phyloP scores from a whole-genome alignment of 2,329 filamentous ascomycete genomes.

The Drechslerella dactyloides region DNA sequence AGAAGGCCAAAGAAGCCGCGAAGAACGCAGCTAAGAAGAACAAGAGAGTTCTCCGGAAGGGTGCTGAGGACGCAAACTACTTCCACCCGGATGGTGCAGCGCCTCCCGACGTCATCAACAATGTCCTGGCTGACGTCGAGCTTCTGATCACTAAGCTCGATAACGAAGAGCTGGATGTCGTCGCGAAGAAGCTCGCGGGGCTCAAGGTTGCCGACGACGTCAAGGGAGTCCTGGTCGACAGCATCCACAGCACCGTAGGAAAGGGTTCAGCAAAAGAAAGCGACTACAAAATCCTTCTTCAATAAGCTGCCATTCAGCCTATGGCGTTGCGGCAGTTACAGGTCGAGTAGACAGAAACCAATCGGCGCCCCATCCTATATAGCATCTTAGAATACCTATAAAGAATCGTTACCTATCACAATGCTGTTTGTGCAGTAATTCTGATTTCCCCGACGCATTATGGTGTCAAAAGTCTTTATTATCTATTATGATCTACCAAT shows the following conservation, averaged over 20 bases:
- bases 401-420: no score
- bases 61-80: constrained; percentile 98
- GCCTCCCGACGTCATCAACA: constrained; percentile 78
- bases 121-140: constrained; percentile 84
- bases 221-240: constrained; percentile 78
- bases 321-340: no score
- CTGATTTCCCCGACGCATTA: no score
- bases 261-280: constrained; percentile 86
- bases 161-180: constrained; percentile 81
- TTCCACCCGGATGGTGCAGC: constrained; percentile 75
- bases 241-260: constrained; percentile 77
- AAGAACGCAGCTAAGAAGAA: constrained; percentile 99
- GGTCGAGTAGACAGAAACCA: no score
- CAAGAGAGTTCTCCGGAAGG: constrained; percentile 92
- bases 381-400: neutral
- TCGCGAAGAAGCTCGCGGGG: constrained; percentile 78
- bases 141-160: constrained; percentile 86
- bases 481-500: neutral
- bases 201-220: constrained; percentile 82
- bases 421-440: no score
- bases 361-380: no score
- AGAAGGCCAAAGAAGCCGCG: constrained; percentile 98
- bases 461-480: neutral
- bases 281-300: constrained; percentile 71
- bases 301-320: neutral